Evolutionary conservation across 495 filamentous ascomycete species (phyloP).

Genomic region (Trichodelitschia bisporula): DNA sequence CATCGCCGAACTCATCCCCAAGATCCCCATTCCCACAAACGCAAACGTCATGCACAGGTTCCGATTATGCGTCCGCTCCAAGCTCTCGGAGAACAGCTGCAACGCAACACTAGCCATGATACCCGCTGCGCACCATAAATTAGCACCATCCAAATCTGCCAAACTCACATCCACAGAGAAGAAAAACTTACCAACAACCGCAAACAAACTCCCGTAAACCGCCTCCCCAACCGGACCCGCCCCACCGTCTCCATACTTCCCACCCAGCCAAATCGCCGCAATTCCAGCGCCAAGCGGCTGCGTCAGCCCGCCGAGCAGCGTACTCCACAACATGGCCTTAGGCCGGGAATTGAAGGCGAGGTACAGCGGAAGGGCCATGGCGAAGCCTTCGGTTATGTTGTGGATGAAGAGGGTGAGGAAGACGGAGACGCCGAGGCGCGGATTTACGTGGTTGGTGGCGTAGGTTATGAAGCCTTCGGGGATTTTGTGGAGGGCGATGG

Average conservation of each 20-base stretch:
- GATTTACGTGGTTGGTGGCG: constrained; percentile 89
- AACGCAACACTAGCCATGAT: constrained; percentile 87
- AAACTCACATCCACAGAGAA: neutral
- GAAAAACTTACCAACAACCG: constrained; percentile 26
- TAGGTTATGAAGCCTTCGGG: constrained; percentile 98
- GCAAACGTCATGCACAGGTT: constrained; percentile 63
- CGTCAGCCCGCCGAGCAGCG: constrained; percentile 57
- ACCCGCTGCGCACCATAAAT: constrained; percentile 38
- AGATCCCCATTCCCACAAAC: constrained; percentile 69
- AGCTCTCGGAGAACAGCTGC: constrained; percentile 67
- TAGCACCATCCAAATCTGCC: neutral
- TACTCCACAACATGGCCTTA: constrained; percentile 66
- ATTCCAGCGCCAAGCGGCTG: constrained; percentile 72
- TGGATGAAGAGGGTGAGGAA: constrained; percentile 94
- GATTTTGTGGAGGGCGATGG: constrained; percentile 89
- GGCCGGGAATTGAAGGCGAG: constrained; percentile 53
- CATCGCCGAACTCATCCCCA: constrained; percentile 72
- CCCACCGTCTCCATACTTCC: no score
- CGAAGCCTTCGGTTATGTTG: constrained; percentile 93
- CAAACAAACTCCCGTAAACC: constrained; percentile 77
- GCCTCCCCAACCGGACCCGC: constrained; percentile 29
- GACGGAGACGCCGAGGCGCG: constrained; percentile 61
- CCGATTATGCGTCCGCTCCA: constrained; percentile 57
- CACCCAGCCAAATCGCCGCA: constrained; percentile 55
- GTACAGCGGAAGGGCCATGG: constrained; percentile 75